A percentile compares a stretch with the other conserved stretches of the same genome.
phyloP scores from a whole-genome alignment of 1,284 basidiomycete genomes.

The Ceratobasidium sp. region DNA sequence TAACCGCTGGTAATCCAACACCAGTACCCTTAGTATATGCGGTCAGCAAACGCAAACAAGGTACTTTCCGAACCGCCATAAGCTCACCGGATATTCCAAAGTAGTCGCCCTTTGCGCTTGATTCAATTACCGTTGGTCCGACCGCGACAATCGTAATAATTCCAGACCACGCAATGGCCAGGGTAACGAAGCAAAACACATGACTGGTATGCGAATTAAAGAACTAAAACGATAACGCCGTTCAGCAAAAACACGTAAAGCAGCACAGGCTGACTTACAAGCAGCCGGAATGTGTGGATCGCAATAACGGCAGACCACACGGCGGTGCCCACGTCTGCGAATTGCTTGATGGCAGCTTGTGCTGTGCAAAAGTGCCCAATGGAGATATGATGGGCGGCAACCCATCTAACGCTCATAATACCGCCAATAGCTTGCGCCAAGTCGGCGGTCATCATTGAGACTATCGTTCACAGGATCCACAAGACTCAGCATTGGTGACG shows the following conservation, averaged over 20 bases:
- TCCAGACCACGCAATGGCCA: slow-evolving; percentile 56
- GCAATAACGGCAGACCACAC: slow-evolving; percentile 57
- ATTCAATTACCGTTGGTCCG: slow-evolving; percentile 53
- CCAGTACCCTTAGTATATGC: slow-evolving; percentile 55
- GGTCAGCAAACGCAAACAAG: slow-evolving; percentile 21
- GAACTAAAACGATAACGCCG: background rate
- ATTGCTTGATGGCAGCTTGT: slow-evolving; percentile 58
- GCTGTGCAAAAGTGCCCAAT: slow-evolving; percentile 55
- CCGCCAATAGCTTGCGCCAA: slow-evolving; percentile 56
- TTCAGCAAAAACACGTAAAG: slow-evolving; percentile 48
- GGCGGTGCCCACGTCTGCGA: slow-evolving; percentile 59
- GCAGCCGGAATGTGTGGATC: slow-evolving; percentile 32
- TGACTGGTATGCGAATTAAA: slow-evolving; percentile 36
- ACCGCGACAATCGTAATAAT: slow-evolving; percentile 55
- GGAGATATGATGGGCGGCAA: slow-evolving; percentile 54
- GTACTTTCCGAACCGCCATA: slow-evolving; percentile 4
- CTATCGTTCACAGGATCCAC: background rate
- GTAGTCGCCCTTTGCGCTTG: slow-evolving; percentile 49
- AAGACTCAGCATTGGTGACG: background rate
- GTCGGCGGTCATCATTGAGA: slow-evolving; percentile 57
- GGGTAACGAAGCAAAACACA: slow-evolving; percentile 47
- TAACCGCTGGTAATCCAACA: slow-evolving; percentile 60
- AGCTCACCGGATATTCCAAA: slow-evolving; percentile 56
- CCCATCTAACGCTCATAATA: slow-evolving; percentile 56
- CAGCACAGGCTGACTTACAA: slow-evolving; percentile 5